Base-by-base conservation (phyloP, 2,329 filamentous ascomycete genomes). In the Pezicula neosporulosa region DNA sequence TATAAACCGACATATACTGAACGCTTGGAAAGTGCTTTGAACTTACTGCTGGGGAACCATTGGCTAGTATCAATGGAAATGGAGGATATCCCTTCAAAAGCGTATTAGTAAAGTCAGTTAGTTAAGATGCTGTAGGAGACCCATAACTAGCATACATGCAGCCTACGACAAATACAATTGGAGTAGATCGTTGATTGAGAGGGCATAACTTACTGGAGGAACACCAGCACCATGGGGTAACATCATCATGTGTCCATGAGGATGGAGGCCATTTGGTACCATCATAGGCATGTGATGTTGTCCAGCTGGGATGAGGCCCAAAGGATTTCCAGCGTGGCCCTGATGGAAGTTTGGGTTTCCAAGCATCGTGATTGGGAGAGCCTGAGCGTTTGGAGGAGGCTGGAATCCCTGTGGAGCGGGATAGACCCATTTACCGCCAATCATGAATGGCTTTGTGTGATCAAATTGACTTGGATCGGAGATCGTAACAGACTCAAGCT, bases 391-490 rank as follows among this genome's bases (percentile, higher is more conserved):
- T 28, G 52, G 50, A 27, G 63, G 59, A 48, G 57, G 57, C 16
- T 62, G 60, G 35, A 61, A 57, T n/a, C 57, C 57, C 39, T 52
- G 57, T 10, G 56, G 54, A 42, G 62, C 48, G 13, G 66, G 65
- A 51, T 64, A 65, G 27, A 67, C 56, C 30, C 65, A 19, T 35
- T 68, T 63, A 15, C 65, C 65, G 48, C 66, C 65, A 53, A 60
- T 58, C 48, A 63, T 52, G 53, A 67, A 68, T 39, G 66, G 66
- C 49, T 62, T 65, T 7, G 56, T 63, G 16, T 63, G 58, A 49
- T 68, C 65, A 47, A 68, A 68, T 47, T 68, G 65, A 38, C 47
- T 56, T 33, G 65, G 65, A 15, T 60, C 63, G 16, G 66, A 68
- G 24, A 68, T 58, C 55, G 64, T 64, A 47, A 68, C 60, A 27